A percentile compares a stretch with the other conserved stretches of the same genome.
These are phyloP conservation scores for Pistacia atlantica DNA, from an alignment of 345 rosid genomes.

Conservation along the genomic window DNA sequence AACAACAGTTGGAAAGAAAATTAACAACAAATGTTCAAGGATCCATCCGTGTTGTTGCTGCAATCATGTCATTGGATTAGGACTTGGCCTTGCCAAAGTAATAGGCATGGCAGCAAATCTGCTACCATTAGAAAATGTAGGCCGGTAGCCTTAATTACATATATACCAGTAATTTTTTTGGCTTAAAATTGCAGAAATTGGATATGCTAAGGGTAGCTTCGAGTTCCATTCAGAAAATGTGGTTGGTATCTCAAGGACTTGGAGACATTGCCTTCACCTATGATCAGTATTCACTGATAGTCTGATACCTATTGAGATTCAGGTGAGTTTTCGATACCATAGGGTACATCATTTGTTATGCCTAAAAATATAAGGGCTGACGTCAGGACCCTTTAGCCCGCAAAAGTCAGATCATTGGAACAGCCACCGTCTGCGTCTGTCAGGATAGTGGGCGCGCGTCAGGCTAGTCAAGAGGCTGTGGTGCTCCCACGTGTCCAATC, in stretches of 20 bases:
- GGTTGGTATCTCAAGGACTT: constrained; percentile 43
- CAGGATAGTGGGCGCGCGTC: too few species aligned
- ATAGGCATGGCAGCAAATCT: constrained; percentile 29
- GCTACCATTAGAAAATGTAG: not conserved
- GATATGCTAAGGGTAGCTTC: constrained; percentile 35
- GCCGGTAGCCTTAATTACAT: not conserved
- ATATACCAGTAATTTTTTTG: not conserved
- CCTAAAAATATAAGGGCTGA: too few species aligned
- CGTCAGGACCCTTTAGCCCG: too few species aligned
- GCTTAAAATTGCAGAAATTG: constrained; percentile 17
- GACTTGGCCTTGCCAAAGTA: constrained; percentile 47
- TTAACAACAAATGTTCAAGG: not conserved
- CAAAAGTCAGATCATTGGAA: too few species aligned
- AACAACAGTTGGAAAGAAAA: not conserved
- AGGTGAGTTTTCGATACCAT: constrained; percentile 22
- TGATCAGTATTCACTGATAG: constrained; percentile 34
- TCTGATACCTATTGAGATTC: constrained; percentile 40
- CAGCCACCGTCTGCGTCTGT: too few species aligned
- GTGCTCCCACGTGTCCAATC: too few species aligned
- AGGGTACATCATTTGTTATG: too few species aligned
- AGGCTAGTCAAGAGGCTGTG: too few species aligned
- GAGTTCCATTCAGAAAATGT: constrained; percentile 29
- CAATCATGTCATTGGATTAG: constrained; percentile 57
- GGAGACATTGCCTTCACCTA: constrained; percentile 53
- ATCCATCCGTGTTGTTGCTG: constrained; percentile 28